Conservation (phyloP, 2,329 filamentous ascomycete species). For the Meredithiella fracta region DNA sequence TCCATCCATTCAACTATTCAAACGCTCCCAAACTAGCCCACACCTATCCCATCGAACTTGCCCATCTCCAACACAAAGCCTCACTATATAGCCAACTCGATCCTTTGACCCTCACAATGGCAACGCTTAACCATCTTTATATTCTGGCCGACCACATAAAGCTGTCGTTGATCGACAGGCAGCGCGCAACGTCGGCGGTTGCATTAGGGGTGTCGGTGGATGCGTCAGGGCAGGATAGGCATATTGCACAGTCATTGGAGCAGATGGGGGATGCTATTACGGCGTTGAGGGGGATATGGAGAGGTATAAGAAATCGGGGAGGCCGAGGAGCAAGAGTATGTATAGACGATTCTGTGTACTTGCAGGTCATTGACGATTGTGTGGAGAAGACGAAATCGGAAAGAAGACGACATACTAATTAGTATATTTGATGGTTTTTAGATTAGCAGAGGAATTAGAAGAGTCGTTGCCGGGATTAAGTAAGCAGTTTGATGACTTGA, state of each 20-base stretch:
- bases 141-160: slow-evolving; percentile 95
- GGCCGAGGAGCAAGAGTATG: slow-evolving; percentile 34
- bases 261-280: slow-evolving; percentile 70
- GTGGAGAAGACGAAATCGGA: neutral
- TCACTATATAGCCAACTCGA: neutral
- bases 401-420: neutral
- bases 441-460: slow-evolving; percentile 33
- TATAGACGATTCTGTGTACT: neutral
- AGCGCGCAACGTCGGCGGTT: slow-evolving; percentile 40
- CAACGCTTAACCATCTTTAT: slow-evolving; percentile 60
- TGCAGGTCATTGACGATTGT: neutral
- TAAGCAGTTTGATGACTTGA: slow-evolving; percentile 60
- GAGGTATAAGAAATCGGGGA: slow-evolving; percentile 47
- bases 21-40: too few species aligned
- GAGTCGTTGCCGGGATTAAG: slow-evolving; percentile 54
- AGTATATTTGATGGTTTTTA: slow-evolving; percentile 15
- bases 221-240: slow-evolving; percentile 69
- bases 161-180: slow-evolving; percentile 79
- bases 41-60: neutral
- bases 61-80: neutral
- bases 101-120: slow-evolving; percentile 24
- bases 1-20: neutral
- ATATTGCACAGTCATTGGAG: slow-evolving; percentile 76
- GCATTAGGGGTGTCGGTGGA: slow-evolving; percentile 45
- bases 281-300: slow-evolving; percentile 47